Evolutionary conservation across 176 grass and related monocot genomes (phyloP), one percentile per base, ranked within the genome.

Genomic region (Oryza officinalis): DNA sequence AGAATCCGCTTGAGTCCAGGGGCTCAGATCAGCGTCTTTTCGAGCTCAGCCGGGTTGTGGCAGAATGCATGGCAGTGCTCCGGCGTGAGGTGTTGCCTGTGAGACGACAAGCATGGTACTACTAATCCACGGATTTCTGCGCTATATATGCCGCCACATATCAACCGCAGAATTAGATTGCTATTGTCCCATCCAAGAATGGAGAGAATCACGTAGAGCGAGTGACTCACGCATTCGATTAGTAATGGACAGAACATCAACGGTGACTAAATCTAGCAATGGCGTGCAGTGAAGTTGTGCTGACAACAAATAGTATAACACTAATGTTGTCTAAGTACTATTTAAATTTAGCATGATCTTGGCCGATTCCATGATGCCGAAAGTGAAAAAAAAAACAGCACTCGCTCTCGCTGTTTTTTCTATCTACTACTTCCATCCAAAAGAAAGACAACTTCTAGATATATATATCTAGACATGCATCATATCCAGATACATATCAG

Each of bases 91-190:
- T 80, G 84, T 54, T 80, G 69, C 60, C 4, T 17, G 13, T 80
- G 76, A 80, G 2, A 61, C 69, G 84, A 74, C 84, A 74, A 23
- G 43, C 18, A 10, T 52, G 59, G 76, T 80, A 86, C 76, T 30
- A 2, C 76, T 30, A 2, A 54, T 43, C 32, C 17, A 30, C 26
- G 31, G 76, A 67, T 54, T 23, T 80, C 41, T 25, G 44, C 28
- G 31, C 10, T 25, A 25, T 22, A 20, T 7, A 22, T 57, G 50
- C 50, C 18, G 18, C 18, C 6, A 18, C 22, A 54, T 32, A 49
- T 43, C 18, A 7, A 31, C 44, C 18, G 59, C 7, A 13, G 8
- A 28, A 72, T 73, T 63, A 11, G 61, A 52, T 52, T n/a, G 2
- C 61, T 3, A 84, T 23, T 60, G 65, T 18, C 47, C 35, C 35